Conservation (phyloP, 371 early-diverging fungal genomes). For the Lichtheimia ramosa region DNA sequence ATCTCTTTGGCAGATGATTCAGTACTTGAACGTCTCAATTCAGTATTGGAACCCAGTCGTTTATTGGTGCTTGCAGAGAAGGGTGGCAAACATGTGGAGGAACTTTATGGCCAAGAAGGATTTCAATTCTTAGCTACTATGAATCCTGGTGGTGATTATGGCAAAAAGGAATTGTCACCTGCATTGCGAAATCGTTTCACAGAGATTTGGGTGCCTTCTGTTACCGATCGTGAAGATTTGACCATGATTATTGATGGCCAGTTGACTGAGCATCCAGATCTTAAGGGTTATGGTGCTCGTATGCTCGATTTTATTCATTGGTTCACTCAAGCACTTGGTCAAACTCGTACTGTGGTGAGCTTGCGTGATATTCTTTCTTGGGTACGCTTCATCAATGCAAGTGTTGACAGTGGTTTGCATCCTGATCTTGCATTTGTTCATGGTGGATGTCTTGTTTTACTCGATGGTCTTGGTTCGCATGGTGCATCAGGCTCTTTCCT, state of each 20-base stretch:
- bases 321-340: slow-evolving; percentile 53
- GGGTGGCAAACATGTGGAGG: slow-evolving; percentile 73
- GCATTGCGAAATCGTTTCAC: slow-evolving; percentile 99
- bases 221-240: slow-evolving; percentile 81
- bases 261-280: slow-evolving; percentile 46
- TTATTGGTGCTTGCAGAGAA: slow-evolving; percentile 94
- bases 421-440: slow-evolving; percentile 72
- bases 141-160: slow-evolving; percentile 99
- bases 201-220: slow-evolving; percentile 96
- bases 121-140: slow-evolving; percentile 99
- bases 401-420: slow-evolving; percentile 34
- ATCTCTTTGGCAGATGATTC: slow-evolving; percentile 99
- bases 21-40: slow-evolving; percentile 98
- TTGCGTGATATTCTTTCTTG: slow-evolving; percentile 94
- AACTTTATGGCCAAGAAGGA: slow-evolving; percentile 66
- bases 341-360: slow-evolving; percentile 60
- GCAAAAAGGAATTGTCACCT: slow-evolving; percentile 99
- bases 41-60: slow-evolving; percentile 93
- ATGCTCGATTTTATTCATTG: slow-evolving; percentile 61
- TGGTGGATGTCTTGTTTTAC: slow-evolving; percentile 91
- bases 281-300: slow-evolving; percentile 31
- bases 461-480: slow-evolving; percentile 93
- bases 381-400: slow-evolving; percentile 80
- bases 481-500: slow-evolving; percentile 74
- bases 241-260: slow-evolving; percentile 73